These are phyloP conservation scores for Aspergillus amoenus DNA, from an alignment of 2,329 filamentous ascomycete species.

Conservation along the genomic window DNA sequence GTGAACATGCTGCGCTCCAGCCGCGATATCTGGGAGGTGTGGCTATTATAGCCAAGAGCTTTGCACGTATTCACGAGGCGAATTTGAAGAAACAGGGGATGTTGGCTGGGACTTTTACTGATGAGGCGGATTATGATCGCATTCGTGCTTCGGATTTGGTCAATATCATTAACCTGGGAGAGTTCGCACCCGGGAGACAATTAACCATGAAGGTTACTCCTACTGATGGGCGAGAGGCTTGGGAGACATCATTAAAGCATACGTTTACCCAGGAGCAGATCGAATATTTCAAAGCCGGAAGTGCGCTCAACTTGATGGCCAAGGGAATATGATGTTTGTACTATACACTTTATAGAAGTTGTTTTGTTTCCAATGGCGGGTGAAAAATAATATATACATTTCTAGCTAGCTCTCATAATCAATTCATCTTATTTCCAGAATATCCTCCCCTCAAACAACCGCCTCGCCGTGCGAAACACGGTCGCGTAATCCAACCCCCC, in stretches of 20 bases:
- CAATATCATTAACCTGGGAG: not conserved
- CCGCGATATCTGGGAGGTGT: constrained; percentile 95
- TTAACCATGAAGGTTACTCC: not conserved
- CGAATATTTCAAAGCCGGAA: constrained; percentile 99
- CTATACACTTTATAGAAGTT: too few relatives aligned
- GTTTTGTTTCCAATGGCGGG: too few relatives aligned
- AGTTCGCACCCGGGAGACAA: not conserved
- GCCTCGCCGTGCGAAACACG: constrained; percentile 50
- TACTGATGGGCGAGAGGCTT: not conserved
- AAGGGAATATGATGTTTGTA: too few relatives aligned
- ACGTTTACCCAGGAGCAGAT: constrained; percentile 98
- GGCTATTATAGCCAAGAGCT: constrained; percentile 91
- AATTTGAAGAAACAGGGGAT: constrained; percentile 99
- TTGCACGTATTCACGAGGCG: constrained; percentile 99
- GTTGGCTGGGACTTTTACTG: constrained; percentile 92
- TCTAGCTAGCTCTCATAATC: not conserved
- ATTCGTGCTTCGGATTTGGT: constrained; percentile 78
- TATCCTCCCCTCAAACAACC: constrained; percentile 49
- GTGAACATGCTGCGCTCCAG: constrained; percentile 97
- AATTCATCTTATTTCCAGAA: constrained; percentile 37
- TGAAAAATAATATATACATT: not conserved
- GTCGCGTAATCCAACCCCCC: constrained; percentile 41
- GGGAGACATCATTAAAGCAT: constrained; percentile 62
- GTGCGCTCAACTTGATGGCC: constrained; percentile 97
- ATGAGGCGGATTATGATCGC: constrained; percentile 97